Evolutionary conservation across 2,329 filamentous ascomycete genomes (phyloP).

Genomic region (Calonectria montana): DNA sequence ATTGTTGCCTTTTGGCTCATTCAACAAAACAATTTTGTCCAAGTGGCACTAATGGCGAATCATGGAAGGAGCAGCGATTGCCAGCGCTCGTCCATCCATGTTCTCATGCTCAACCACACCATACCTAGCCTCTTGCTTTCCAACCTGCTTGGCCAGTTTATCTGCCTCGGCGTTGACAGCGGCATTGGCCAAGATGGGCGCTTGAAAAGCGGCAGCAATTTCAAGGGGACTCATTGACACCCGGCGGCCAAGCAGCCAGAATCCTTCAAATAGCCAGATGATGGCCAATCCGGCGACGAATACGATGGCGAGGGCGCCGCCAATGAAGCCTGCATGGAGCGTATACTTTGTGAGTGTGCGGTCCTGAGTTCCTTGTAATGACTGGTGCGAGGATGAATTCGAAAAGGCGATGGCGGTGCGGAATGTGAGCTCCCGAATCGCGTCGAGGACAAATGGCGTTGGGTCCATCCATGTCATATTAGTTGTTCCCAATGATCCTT

Average conservation of each 20-base stretch:
- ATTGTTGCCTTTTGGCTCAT: background rate
- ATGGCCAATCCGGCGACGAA: background rate
- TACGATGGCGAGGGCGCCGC: background rate
- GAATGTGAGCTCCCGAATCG: constrained; percentile 12
- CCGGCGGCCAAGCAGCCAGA: constrained; percentile 10
- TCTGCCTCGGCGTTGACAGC: constrained; percentile 6
- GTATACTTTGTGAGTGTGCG: constrained; percentile 3
- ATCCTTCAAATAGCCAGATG: constrained; percentile 7
- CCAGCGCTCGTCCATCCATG: background rate
- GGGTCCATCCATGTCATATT: constrained; percentile 20
- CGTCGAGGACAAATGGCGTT: background rate
- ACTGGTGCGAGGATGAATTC: background rate
- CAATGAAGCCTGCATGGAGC: background rate
- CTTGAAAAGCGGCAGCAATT: constrained; percentile 16
- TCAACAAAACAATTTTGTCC: background rate
- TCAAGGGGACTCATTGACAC: constrained; percentile 18
- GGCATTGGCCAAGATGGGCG: background rate
- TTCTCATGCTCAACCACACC: background rate
- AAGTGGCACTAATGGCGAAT: background rate
- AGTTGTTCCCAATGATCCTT: background rate
- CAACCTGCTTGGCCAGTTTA: constrained; percentile 19
- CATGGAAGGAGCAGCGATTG: background rate
- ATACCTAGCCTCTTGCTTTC: background rate
- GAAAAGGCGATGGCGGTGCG: constrained; percentile 18
- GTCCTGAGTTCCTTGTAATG: background rate